Conservation (phyloP, 2,329 filamentous ascomycete species). For the Dactylella cylindrospora region DNA sequence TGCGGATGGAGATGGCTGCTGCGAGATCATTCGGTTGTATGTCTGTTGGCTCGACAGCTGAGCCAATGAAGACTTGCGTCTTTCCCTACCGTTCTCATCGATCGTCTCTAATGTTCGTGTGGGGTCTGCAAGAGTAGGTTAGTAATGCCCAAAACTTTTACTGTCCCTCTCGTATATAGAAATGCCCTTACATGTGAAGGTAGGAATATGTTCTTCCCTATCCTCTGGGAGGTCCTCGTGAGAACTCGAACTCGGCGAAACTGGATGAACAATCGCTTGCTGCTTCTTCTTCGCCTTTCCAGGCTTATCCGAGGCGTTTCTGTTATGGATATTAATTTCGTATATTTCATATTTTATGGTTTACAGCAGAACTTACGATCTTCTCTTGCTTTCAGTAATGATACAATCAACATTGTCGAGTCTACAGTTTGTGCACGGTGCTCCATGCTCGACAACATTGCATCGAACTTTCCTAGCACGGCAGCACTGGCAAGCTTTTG, state of each 20-base stretch:
- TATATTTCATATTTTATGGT: neutral
- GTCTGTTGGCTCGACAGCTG: constrained; percentile 26
- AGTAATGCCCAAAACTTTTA: neutral
- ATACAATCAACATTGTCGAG: constrained; percentile 77
- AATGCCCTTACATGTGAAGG: constrained; percentile 33
- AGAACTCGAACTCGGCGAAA: constrained; percentile 38
- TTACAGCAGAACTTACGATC: constrained; percentile 67
- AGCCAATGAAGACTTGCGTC: constrained; percentile 26
- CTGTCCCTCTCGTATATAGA: neutral
- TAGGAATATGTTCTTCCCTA: constrained; percentile 40
- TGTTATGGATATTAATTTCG: neutral
- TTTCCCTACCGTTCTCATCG: constrained; percentile 33
- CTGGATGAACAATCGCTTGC: constrained; percentile 38
- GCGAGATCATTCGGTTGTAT: constrained; percentile 37
- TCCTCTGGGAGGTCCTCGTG: constrained; percentile 38
- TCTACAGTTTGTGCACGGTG: constrained; percentile 83
- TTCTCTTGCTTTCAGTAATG: constrained; percentile 77
- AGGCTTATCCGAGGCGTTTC: constrained; percentile 36
- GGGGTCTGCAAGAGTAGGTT: constrained; percentile 18
- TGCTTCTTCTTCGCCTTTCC: constrained; percentile 43
- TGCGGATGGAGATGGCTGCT: constrained; percentile 38
- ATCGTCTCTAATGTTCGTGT: constrained; percentile 25
- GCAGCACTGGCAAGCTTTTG: constrained; percentile 86
- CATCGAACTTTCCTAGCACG: constrained; percentile 87
- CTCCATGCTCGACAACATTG: constrained; percentile 83